A percentile compares a stretch with the other conserved stretches of the same genome.
These are phyloP conservation scores for Escallonia rubra DNA, from an alignment of 129 eudicot species.

Conservation along the genomic window DNA sequence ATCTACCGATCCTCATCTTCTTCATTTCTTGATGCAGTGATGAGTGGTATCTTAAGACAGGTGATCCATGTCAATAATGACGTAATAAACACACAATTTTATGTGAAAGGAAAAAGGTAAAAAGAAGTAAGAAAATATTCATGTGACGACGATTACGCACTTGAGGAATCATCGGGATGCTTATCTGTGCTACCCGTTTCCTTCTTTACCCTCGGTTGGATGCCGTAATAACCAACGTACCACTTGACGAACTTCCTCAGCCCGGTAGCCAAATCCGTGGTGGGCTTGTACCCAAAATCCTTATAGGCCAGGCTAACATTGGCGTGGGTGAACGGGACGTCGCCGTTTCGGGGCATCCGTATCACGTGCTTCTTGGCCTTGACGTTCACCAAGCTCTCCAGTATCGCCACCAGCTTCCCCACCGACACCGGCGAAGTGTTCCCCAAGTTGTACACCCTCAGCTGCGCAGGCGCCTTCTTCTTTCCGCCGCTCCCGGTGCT, in stretches of 20 bases:
- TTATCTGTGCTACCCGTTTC: conserved; percentile 17
- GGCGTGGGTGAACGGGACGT: conserved; percentile 78
- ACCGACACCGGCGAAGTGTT: conserved; percentile 80
- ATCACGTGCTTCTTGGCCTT: conserved; percentile 66
- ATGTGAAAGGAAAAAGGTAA: no score
- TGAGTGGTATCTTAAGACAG: no score
- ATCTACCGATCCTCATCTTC: no score
- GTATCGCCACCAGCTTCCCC: conserved; percentile 43
- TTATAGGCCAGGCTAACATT: conserved; percentile 54
- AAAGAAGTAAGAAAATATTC: no score
- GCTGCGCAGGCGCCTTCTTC: conserved; percentile 51
- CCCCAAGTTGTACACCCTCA: conserved; percentile 62
- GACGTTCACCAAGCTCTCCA: conserved; percentile 41
- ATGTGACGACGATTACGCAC: no score
- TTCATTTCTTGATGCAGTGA: no score
- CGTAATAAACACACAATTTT: no score
- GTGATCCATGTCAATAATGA: no score
- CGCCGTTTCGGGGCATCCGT: conserved; percentile 78
- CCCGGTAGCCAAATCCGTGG: conserved; percentile 65
- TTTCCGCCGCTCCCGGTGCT: conserved; percentile 80
- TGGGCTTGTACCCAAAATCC: conserved; percentile 75
- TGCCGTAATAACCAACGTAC: conserved; percentile 71
- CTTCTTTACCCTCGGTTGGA: conserved; percentile 42
- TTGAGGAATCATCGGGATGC: conserved; percentile 5
- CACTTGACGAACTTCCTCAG: conserved; percentile 67